Evolutionary conservation across 106 monocot genomes (phyloP).

Genomic region (Phalaenopsis equestris): DNA sequence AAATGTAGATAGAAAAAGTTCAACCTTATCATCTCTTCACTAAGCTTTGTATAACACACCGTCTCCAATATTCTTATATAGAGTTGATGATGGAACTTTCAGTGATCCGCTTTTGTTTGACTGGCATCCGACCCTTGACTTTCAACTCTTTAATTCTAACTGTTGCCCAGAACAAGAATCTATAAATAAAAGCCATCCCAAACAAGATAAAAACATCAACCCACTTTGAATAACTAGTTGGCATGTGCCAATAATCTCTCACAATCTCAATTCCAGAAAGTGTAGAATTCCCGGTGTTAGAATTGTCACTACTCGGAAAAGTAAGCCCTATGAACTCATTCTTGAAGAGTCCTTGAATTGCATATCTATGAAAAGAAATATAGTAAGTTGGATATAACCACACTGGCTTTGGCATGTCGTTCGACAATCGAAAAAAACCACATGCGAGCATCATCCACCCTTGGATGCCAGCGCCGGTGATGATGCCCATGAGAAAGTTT

Average conservation of each 20-base stretch:
- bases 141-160: neutral
- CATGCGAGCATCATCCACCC: conserved; percentile 8
- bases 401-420: conserved; percentile 12
- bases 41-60: neutral
- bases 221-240: conserved; percentile 21
- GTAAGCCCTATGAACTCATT: conserved; percentile 19
- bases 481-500: conserved; percentile 27
- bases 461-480: conserved; percentile 17
- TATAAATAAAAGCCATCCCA: conserved; percentile 12
- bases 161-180: conserved; percentile 17
- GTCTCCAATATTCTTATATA: neutral
- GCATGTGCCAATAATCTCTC: conserved; percentile 14
- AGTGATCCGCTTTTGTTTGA: neutral
- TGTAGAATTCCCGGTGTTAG: neutral
- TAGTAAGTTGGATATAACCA: conserved; percentile 23
- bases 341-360: conserved; percentile 18
- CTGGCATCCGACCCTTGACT: neutral
- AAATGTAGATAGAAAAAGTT: neutral
- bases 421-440: conserved; percentile 15
- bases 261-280: conserved; percentile 4
- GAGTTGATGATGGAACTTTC: neutral
- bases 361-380: conserved; percentile 12
- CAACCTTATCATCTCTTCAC: neutral
- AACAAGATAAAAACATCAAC: conserved; percentile 16
- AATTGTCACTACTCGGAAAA: neutral